Evolutionary conservation across 75 land plant species (phyloP).

Genomic region (Cryptomeria japonica): DNA sequence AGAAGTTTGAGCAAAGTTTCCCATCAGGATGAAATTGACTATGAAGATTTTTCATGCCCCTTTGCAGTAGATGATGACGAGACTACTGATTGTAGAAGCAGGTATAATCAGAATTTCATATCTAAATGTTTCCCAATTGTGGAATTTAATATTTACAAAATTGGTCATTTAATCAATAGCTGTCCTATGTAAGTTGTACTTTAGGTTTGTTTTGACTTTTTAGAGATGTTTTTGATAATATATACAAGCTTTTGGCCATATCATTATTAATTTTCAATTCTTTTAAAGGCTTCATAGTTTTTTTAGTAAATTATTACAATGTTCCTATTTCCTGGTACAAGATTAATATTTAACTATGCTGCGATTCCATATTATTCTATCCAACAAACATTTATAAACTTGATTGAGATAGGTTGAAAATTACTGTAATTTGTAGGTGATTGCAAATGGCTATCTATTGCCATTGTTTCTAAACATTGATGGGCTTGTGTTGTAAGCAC

Average conservation of each 20-base stretch:
- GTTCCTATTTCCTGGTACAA: background rate
- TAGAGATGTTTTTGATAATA: background rate
- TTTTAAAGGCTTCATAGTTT: background rate
- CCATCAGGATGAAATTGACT: conserved; percentile 64
- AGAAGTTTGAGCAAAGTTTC: conserved; percentile 53
- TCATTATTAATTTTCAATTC: background rate
- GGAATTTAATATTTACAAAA: background rate
- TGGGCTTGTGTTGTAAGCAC: background rate
- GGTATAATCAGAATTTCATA: conserved; percentile 20
- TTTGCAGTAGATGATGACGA: conserved; percentile 84
- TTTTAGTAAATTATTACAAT: background rate
- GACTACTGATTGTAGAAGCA: conserved; percentile 41
- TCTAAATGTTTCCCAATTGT: background rate
- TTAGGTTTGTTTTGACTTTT: background rate
- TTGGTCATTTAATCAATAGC: background rate
- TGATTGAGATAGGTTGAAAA: background rate
- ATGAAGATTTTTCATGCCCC: conserved; percentile 66
- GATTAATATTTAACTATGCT: background rate
- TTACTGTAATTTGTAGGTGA: background rate
- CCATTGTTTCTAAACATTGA: background rate
- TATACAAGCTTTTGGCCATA: background rate
- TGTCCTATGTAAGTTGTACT: background rate
- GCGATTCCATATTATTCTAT: background rate
- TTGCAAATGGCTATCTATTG: background rate
- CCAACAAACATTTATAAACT: background rate